These are phyloP conservation scores for Parmelia sp. DNA, from an alignment of 495 filamentous ascomycete species.

Conservation along the genomic window DNA sequence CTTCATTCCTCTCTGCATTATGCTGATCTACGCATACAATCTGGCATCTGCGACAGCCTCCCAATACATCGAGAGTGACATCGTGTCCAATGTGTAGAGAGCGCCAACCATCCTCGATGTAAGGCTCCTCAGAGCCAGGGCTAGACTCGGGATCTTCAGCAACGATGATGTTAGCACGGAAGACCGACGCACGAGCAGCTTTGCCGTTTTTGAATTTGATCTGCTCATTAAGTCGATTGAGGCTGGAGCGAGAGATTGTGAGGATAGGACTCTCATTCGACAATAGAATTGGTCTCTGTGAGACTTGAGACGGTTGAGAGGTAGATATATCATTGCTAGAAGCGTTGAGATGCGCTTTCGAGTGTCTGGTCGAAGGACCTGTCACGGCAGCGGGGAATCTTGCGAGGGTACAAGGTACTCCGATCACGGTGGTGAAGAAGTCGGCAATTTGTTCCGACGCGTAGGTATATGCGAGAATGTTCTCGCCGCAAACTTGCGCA, in stretches of 20 bases:
- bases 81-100: conserved; percentile 35
- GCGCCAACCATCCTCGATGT: conserved; percentile 48
- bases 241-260: conserved; percentile 69
- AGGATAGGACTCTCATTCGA: conserved; percentile 93
- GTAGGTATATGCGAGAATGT: conserved; percentile 55
- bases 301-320: conserved; percentile 38
- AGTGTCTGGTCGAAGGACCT: conserved; percentile 49
- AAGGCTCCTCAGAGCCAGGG: conserved; percentile 46
- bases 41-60: conserved; percentile 79
- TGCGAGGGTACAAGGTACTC: conserved; percentile 63
- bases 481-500: conserved; percentile 67
- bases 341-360: conserved; percentile 41
- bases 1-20: conserved; percentile 67
- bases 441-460: conserved; percentile 46
- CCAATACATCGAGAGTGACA: conserved; percentile 60
- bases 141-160: conserved; percentile 36
- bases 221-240: conserved; percentile 52
- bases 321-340: not conserved
- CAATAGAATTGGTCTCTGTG: conserved; percentile 60
- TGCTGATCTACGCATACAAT: conserved; percentile 93
- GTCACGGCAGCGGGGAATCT: conserved; percentile 50
- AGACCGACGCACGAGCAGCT: conserved; percentile 53
- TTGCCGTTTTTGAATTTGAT: conserved; percentile 31
- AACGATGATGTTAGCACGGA: conserved; percentile 70
- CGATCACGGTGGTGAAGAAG: conserved; percentile 60